A percentile compares a stretch with the other conserved stretches of the same genome.
Evolutionary conservation across 2,329 filamentous ascomycete genomes (phyloP).

Genomic region (Talaromyces islandicus): DNA sequence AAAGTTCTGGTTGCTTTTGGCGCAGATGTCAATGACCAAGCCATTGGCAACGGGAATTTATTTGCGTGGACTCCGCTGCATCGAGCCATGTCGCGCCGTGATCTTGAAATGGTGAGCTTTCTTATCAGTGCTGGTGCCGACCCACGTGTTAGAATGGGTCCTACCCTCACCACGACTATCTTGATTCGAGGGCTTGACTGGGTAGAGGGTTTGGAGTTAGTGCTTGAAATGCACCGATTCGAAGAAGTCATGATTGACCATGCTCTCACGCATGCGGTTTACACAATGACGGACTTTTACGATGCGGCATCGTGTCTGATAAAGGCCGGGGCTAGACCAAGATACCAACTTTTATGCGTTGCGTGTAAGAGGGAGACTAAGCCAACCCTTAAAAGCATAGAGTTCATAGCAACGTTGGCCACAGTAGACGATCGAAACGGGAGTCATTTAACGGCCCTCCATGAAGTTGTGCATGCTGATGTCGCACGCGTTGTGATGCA

Average conservation of each 20-base stretch:
- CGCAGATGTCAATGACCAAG: not conserved
- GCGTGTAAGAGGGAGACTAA: not conserved
- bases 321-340: not conserved
- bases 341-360: not conserved
- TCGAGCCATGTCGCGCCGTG: not conserved
- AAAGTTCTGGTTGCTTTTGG: not conserved
- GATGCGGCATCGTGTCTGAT: not conserved
- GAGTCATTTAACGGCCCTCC: not conserved
- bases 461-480: not conserved
- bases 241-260: not conserved
- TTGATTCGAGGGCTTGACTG: not conserved
- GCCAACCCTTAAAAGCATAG: not conserved
- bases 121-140: not conserved
- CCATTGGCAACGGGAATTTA: not conserved
- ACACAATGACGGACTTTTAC: not conserved
- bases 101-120: not conserved
- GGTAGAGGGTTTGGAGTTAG: not conserved
- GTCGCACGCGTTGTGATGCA: not conserved
- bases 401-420: not conserved
- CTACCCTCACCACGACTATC: not conserved
- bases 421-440: not conserved
- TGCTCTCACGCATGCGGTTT: not conserved
- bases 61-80: not conserved
- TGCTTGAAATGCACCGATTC: not conserved
- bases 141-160: not conserved